phyloP scores from a whole-genome alignment of 2,329 filamentous ascomycete genomes.

The Elsinoe necatrix region DNA sequence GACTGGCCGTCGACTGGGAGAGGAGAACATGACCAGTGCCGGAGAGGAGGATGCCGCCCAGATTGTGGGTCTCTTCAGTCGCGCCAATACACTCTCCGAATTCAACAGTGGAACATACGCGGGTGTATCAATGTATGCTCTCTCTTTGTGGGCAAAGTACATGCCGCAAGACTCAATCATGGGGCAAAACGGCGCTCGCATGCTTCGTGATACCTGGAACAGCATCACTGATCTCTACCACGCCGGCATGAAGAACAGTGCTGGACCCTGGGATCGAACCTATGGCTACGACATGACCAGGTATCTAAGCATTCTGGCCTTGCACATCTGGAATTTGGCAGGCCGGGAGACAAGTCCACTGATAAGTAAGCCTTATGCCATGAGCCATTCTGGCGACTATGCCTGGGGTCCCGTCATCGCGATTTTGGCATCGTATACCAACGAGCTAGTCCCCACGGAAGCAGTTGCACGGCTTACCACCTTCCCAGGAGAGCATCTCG shows the following conservation, averaged over 20 bases:
- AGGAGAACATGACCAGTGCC: conserved; percentile 50
- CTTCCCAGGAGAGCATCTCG: conserved; percentile 48
- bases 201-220: conserved; percentile 48
- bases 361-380: conserved; percentile 39
- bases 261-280: conserved; percentile 55
- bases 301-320: conserved; percentile 50
- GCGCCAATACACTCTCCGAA: conserved; percentile 50
- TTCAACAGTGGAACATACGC: conserved; percentile 57
- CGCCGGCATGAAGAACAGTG: conserved; percentile 51
- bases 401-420: conserved; percentile 51
- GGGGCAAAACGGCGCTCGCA: conserved; percentile 42
- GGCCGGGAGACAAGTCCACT: conserved; percentile 39
- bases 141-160: conserved; percentile 54
- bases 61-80: conserved; percentile 49
- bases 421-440: conserved; percentile 45
- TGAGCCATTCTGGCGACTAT: conserved; percentile 53
- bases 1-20: conserved; percentile 46
- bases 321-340: conserved; percentile 52
- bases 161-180: conserved; percentile 47
- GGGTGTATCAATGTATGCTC: conserved; percentile 51
- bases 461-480: conserved; percentile 33
- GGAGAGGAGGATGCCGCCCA: conserved; percentile 50
- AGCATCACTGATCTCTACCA: conserved; percentile 48
- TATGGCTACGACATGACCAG: conserved; percentile 58
- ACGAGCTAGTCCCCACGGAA: conserved; percentile 37